Evolutionary conservation across 108 stramenopile genomes (phyloP).

Genomic region (Cyclotella cryptica): DNA sequence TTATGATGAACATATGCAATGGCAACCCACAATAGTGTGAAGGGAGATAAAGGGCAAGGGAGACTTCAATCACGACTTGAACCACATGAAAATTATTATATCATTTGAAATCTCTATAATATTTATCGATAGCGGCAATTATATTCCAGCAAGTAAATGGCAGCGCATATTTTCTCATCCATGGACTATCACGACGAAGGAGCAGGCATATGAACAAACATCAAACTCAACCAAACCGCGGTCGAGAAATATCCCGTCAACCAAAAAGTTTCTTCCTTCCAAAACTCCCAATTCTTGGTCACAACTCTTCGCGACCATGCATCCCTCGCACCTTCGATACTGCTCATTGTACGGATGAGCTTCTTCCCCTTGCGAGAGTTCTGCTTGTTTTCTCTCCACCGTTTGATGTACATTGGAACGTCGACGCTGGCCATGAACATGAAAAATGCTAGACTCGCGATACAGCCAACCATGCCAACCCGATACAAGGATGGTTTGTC

Average conservation of each 20-base stretch:
- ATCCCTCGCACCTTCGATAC: conserved; percentile 40
- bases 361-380: background rate
- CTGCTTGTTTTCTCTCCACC: conserved; percentile 39
- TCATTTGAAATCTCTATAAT: too few relatives aligned
- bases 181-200: background rate
- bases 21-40: too few relatives aligned
- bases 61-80: too few relatives aligned
- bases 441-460: conserved; percentile 23
- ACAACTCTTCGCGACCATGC: conserved; percentile 36
- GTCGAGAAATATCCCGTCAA: conserved; percentile 48
- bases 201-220: conserved; percentile 37
- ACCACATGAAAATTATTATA: too few relatives aligned
- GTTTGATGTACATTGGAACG: conserved; percentile 52
- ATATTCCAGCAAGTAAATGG: too few relatives aligned
- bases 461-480: conserved; percentile 23
- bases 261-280: conserved; percentile 53
- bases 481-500: background rate
- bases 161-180: too few relatives aligned
- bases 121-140: too few relatives aligned
- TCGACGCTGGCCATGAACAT: conserved; percentile 48
- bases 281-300: conserved; percentile 48
- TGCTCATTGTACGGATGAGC: conserved; percentile 15
- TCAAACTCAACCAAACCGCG: conserved; percentile 54
- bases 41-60: too few relatives aligned
- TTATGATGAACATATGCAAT: too few relatives aligned